These are phyloP conservation scores for Eucalyptus coolabah DNA, from an alignment of 345 rosid species.

Conservation along the genomic window DNA sequence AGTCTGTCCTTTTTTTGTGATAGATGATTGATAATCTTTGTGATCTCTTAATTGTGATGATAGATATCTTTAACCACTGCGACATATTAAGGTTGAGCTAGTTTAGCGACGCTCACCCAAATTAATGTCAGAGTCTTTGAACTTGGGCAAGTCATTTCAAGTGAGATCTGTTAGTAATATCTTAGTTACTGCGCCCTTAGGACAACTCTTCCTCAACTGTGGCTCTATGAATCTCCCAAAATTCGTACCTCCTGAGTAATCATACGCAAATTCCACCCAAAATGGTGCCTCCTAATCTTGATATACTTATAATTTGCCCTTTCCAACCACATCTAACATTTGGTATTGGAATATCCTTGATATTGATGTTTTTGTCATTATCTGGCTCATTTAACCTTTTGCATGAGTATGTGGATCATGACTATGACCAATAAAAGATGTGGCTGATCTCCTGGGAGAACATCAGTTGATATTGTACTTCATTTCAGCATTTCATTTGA, in stretches of 20 bases:
- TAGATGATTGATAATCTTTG: not conserved
- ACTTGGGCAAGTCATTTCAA: not conserved
- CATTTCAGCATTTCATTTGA: not conserved
- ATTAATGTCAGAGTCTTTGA: not conserved
- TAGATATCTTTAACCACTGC: not conserved
- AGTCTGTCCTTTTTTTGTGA: not conserved
- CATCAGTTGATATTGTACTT: not conserved
- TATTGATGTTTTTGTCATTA: not conserved
- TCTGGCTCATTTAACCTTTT: not conserved
- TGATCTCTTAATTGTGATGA: not conserved
- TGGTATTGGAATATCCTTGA: not conserved
- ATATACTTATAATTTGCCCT: not conserved
- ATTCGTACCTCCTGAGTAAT: not conserved
- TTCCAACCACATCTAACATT: not conserved
- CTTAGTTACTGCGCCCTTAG: not conserved
- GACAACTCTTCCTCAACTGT: not conserved
- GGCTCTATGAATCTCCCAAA: not conserved
- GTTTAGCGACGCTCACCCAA: not conserved
- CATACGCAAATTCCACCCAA: not conserved
- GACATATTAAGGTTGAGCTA: not conserved
- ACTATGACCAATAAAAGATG: not conserved
- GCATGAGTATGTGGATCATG: not conserved
- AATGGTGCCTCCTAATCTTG: not conserved
- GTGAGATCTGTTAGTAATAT: not conserved
- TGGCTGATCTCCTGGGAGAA: not conserved